phyloP scores from a whole-genome alignment of 2,329 filamentous ascomycete species.

The Penicillium fuscoglaucum region DNA sequence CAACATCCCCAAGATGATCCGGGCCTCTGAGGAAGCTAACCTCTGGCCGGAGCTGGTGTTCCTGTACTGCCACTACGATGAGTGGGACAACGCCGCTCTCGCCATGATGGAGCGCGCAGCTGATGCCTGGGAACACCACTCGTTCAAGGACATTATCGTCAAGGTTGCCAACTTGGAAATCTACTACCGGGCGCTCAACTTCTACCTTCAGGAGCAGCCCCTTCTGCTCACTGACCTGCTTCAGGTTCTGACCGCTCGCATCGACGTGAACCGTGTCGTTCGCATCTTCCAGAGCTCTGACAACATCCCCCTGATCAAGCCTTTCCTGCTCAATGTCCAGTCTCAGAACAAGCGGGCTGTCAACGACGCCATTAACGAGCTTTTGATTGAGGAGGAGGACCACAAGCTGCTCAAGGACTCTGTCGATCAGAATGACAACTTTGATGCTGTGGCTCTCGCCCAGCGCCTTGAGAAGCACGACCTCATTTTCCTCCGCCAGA shows the following conservation, averaged over 20 bases:
- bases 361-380: constrained; percentile 96
- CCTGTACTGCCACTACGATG: constrained; percentile 97
- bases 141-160: constrained; percentile 97
- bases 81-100: constrained; percentile 94
- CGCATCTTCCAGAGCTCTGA: constrained; percentile 99
- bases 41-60: constrained; percentile 98
- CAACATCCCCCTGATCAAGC: constrained; percentile 97
- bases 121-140: constrained; percentile 98
- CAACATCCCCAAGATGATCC: constrained; percentile 97
- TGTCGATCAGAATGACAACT: constrained; percentile 98
- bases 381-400: constrained; percentile 97
- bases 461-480: constrained; percentile 95
- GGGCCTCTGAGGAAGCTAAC: constrained; percentile 88
- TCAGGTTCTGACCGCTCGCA: constrained; percentile 84
- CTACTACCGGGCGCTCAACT: constrained; percentile 95
- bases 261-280: constrained; percentile 98
- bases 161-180: constrained; percentile 99
- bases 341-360: constrained; percentile 96
- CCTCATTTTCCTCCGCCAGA: constrained; percentile 97
- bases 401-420: constrained; percentile 98
- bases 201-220: constrained; percentile 96
- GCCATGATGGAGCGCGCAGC: constrained; percentile 97
- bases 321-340: constrained; percentile 95
- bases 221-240: constrained; percentile 93
- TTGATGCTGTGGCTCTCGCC: constrained; percentile 90